Evolutionary conservation across 352 stramenopile species (phyloP), one percentile per base, ranked within the genome.

Genomic region (Phytopythium ostracodes): DNA sequence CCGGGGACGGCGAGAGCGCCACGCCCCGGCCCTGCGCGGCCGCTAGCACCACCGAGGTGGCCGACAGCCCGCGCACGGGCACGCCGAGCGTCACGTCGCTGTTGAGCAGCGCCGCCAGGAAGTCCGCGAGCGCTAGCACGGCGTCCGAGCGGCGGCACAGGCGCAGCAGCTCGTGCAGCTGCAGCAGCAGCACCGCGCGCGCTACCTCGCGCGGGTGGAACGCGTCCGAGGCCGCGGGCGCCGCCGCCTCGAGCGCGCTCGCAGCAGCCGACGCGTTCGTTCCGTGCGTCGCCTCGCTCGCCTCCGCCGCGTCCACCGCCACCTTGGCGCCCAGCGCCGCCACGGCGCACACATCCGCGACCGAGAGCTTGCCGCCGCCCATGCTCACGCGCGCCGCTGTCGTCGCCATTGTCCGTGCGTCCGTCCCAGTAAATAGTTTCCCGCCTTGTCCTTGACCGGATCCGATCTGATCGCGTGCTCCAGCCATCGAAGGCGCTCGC

Each of bases 61-160:
- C 17, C 52, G 52, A 46, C 20, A 22, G 31, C 18, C n/a, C 52
- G 18, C 50, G 20, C 20, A 61, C 43, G 18, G 84, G 59, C 20
- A 73, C 42, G 10, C 77, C 52, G 44, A 44, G 57, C 44, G 75
- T 58, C 51, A 84, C 62, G 65, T 87, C 60, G 50, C 82, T 68
- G 66, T 93, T 92, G 29, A 93, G 81, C 54, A 92, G 51, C 18
- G 59, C 40, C 1, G 76, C 70, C 54, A 91, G 62, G 42, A 89
- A 84, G 25, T 74, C 58, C 4, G 75, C 70, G 35, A 70, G 78
- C 51, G 77, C 66, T 10, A 71, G 31, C 22, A 61, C 59, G 0
- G 75, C 67, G 10, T 65, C 18, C 20, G 81, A 68, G 31, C 60
- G 70, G 59, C 46, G 67, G 64, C 63, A 76, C 44, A 77, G 64